Conservation (phyloP, 176 grass and related monocot genomes). For the Stipa capillata region DNA sequence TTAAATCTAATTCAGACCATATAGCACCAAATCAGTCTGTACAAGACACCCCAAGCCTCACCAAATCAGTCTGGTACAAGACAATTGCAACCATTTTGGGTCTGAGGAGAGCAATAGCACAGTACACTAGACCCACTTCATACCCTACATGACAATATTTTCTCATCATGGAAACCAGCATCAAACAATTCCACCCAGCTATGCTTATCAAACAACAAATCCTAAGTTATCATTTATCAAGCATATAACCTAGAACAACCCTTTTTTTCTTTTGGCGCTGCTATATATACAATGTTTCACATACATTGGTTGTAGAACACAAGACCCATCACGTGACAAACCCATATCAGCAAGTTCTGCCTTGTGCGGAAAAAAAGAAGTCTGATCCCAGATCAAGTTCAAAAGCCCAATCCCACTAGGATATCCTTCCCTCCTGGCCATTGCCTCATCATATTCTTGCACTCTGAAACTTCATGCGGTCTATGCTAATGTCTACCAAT, state of each 20-base stretch:
- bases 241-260: background rate
- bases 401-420: no score
- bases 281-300: background rate
- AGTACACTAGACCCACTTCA: background rate
- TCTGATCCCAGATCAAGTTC: no score
- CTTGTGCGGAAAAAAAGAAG: background rate
- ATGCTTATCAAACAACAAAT: background rate
- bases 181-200: background rate
- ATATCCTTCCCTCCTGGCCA: background rate
- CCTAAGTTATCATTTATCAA: background rate
- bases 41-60: background rate
- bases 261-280: background rate
- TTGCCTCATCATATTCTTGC: background rate
- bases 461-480: no score
- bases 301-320: background rate
- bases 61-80: background rate
- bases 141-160: background rate
- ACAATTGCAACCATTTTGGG: background rate
- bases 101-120: background rate
- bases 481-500: background rate
- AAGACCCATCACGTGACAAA: background rate
- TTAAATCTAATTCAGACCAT: background rate
- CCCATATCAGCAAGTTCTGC: background rate
- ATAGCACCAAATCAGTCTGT: background rate
- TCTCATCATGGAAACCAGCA: background rate